These are phyloP conservation scores for Daldinia caldariorum DNA, from an alignment of 495 filamentous ascomycete species.

Conservation along the genomic window DNA sequence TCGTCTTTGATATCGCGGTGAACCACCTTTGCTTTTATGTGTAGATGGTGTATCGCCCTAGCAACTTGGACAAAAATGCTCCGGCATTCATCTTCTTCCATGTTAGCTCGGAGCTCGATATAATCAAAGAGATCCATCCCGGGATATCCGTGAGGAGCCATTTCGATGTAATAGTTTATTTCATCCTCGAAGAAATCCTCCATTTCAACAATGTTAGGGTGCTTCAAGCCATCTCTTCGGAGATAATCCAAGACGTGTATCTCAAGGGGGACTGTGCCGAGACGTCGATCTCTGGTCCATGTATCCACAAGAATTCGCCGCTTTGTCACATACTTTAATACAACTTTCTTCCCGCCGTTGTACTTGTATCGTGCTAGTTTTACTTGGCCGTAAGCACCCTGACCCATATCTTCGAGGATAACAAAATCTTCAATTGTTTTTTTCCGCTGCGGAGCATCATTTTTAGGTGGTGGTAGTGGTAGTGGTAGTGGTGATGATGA, in stretches of 20 bases:
- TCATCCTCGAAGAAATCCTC: conserved; percentile 98
- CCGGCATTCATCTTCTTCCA: conserved; percentile 92
- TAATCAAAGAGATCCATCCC: conserved; percentile 99
- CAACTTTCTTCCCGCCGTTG: conserved; percentile 78
- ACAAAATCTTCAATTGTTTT: conserved; percentile 90
- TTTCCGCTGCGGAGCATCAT: conserved; percentile 59
- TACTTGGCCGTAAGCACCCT: conserved; percentile 97
- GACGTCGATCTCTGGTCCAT: conserved; percentile 92
- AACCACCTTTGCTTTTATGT: conserved; percentile 90
- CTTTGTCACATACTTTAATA: conserved; percentile 98
- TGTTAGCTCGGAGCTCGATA: conserved; percentile 94
- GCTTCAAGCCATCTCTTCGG: conserved; percentile 81
- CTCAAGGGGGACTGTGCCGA: conserved; percentile 97
- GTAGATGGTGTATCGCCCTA: conserved; percentile 87
- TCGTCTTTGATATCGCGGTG: conserved; percentile 99
- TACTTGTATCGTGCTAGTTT: conserved; percentile 93
- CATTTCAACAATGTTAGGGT: conserved; percentile 99
- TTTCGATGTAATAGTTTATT: conserved; percentile 98
- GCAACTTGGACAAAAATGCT: conserved; percentile 96
- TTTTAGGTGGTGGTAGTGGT: conserved; percentile 33
- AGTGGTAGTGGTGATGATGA: too few species aligned
- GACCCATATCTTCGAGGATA: conserved; percentile 97
- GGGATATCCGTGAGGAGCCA: conserved; percentile 93
- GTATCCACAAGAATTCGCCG: conserved; percentile 97
- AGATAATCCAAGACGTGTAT: conserved; percentile 98